Conservation (phyloP, 352 stramenopile genomes). For the Nannochloropsis limnetica region DNA sequence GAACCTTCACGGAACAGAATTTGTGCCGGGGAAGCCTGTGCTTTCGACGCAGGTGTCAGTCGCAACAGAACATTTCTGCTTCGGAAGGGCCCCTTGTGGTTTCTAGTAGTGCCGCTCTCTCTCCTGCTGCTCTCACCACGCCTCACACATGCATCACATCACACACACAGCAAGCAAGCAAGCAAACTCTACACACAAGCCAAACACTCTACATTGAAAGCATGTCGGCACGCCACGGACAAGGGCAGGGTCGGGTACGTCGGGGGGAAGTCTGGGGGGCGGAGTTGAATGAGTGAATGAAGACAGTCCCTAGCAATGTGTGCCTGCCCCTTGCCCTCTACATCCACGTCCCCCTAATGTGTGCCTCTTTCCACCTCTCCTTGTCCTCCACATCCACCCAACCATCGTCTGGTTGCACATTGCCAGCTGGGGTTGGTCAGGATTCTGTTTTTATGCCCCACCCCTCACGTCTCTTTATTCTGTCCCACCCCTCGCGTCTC, state of each 20-base stretch:
- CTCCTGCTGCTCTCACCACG: neutral
- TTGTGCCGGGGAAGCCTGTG: neutral
- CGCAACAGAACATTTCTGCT: neutral
- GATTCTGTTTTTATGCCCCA: neutral
- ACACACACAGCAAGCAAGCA: neutral
- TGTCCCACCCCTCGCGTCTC: neutral
- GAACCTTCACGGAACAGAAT: constrained; percentile 21
- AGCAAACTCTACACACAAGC: neutral
- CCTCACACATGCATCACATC: too few species aligned
- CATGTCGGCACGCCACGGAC: constrained; percentile 28
- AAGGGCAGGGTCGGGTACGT: neutral
- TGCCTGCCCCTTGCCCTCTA: neutral
- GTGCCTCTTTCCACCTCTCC: too few species aligned
- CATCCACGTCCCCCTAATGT: neutral
- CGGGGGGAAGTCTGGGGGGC: neutral
- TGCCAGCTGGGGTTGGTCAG: neutral
- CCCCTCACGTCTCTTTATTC: neutral
- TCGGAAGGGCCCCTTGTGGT: too few species aligned
- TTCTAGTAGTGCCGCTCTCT: too few species aligned
- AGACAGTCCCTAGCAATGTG: too few species aligned
- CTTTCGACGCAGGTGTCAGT: neutral
- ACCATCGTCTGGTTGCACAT: neutral
- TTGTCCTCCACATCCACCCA: too few species aligned
- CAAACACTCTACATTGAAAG: neutral
- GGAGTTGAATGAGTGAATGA: too few species aligned